Conservation (phyloP, 352 stramenopile genomes). For the Globisporangium rhizosaccharum region DNA sequence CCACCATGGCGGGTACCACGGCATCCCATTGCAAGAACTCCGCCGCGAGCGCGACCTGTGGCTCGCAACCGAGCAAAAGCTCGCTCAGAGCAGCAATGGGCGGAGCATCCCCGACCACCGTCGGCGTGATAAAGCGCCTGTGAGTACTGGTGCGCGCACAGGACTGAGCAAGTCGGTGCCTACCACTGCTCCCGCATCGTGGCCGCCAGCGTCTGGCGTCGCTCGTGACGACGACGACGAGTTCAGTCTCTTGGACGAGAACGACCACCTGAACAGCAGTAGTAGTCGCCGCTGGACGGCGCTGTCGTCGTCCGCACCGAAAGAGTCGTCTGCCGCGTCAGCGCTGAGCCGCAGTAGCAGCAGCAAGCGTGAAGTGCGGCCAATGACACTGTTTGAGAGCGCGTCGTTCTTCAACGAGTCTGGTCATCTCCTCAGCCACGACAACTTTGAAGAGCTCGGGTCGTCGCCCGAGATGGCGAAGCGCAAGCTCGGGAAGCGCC, state of each 20-base stretch:
- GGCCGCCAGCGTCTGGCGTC: conserved; percentile 29
- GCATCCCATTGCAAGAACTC: conserved; percentile 24
- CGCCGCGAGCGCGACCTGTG: conserved; percentile 35
- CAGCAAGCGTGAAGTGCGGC: conserved; percentile 39
- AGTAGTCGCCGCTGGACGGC: conserved; percentile 1
- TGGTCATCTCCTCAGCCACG: conserved; percentile 60
- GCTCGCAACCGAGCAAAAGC: conserved; percentile 17
- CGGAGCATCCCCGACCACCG: conserved; percentile 34
- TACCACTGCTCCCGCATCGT: conserved; percentile 32
- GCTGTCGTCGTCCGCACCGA: conserved; percentile 27
- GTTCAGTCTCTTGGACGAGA: conserved; percentile 18
- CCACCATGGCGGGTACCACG: conserved; percentile 13
- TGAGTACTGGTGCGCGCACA: not conserved
- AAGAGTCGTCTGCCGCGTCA: conserved; percentile 11
- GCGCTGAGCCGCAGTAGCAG: conserved; percentile 13
- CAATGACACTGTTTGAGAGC: conserved; percentile 79
- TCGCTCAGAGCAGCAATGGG: not conserved
- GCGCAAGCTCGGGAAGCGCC: conserved; percentile 39
- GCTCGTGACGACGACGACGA: conserved; percentile 10
- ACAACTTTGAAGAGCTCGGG: conserved; percentile 61
- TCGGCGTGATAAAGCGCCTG: conserved; percentile 13
- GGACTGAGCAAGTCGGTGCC: conserved; percentile 41
- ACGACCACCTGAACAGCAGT: conserved; percentile 21
- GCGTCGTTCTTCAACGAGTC: conserved; percentile 74
- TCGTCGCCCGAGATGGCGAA: conserved; percentile 40